Evolutionary conservation across 1,139 yeast genomes (phyloP).

Genomic region (Lizanozyma gosingica): DNA sequence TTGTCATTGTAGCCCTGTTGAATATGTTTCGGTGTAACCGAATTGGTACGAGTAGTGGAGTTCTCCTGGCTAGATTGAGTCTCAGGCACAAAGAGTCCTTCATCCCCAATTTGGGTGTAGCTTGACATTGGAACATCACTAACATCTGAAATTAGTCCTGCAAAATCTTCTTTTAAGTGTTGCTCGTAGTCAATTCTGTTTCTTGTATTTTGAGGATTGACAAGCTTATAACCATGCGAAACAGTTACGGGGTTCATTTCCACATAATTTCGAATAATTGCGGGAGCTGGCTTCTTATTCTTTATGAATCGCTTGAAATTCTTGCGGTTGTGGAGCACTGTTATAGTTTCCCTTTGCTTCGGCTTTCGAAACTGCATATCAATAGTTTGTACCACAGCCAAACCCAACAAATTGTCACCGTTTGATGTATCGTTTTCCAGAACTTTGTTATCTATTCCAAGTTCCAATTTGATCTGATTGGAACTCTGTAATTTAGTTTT

Average conservation of each 20-base stretch:
- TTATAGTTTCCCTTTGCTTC: neutral
- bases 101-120: neutral
- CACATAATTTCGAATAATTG: neutral
- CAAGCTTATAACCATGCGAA: neutral
- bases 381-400: neutral
- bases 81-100: neutral
- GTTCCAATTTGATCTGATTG: neutral
- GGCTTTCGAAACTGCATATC: neutral
- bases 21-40: neutral
- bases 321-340: neutral
- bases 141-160: neutral
- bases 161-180: neutral
- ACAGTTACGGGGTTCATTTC: neutral
- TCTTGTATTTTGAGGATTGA: neutral
- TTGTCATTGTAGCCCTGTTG: neutral
- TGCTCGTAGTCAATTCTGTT: neutral
- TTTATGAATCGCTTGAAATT: neutral
- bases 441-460: neutral
- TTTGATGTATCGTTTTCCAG: neutral
- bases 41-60: neutral
- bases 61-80: neutral
- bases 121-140: neutral
- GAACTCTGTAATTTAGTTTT: neutral
- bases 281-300: neutral
- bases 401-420: too few relatives aligned